Evolutionary conservation across 306 rosid species (phyloP), one percentile per base, ranked within the genome.

Genomic region (Vachellia pachyceras): DNA sequence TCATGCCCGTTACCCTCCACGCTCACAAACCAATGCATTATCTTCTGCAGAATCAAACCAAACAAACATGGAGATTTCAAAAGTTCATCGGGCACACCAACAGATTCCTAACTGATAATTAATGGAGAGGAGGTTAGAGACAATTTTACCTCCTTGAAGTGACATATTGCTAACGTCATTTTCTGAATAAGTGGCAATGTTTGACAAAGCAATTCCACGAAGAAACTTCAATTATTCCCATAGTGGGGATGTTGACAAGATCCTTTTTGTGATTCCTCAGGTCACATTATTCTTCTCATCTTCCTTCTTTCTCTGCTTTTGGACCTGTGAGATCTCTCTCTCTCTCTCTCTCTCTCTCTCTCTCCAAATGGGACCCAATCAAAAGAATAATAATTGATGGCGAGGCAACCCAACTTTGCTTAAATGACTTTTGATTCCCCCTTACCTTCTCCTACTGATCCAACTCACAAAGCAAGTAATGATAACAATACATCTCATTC

Each of bases 231-330:
- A 82, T 84, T 85, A 84, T 80, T 83, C 85, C 78, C 64, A 68
- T 82, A 84, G 90, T 90, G 90, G 86, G 86, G 94, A 90, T 77
- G 86, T 82, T 82, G 97, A 91, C 92, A 91, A 87, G 91, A 85
- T 93, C 94, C 87, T 87, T 94, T 91, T 75, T 73, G 74, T 77
- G 98, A 94, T 91, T 91, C 95, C 94, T 86, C 83, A 85, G 91
- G 97, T 88, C 94, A 90, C 85, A n/a, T n/a, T n/a, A 89, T 91
- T 69, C 74, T 85, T 90, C 91, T 86, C 85, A 90, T 87, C 95
- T 84, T 85, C n/a, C 90, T 83, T n/a, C 25, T 83, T 86, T 85
- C 84, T 63, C 71, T 83, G 82, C 89, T 87, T 88, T 91, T 84
- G 73, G 78, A 87, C 82, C 69, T 79, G 80, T 80, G 81, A 86